Evolutionary conservation across 352 stramenopile species (phyloP).

Genomic region (Phytopythium ostracodes): DNA sequence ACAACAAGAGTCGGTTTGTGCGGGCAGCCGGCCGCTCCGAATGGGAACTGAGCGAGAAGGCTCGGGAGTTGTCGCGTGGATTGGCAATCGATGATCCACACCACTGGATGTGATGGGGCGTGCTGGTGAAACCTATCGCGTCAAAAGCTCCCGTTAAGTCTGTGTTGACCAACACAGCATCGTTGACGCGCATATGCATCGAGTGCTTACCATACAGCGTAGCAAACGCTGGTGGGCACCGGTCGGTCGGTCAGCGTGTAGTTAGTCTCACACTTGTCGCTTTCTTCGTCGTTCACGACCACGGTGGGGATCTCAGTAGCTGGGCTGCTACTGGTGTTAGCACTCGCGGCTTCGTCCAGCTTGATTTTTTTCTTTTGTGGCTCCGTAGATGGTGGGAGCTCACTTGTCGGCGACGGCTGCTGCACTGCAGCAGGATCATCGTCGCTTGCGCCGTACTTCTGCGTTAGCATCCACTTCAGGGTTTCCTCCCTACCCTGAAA

Average conservation of each 20-base stretch:
- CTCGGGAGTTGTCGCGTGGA: constrained; percentile 20
- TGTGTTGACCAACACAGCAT: constrained; percentile 4
- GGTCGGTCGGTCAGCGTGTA: not conserved
- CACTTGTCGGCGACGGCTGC: not conserved
- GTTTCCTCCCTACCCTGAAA: constrained; percentile 61
- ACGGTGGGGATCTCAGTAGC: not conserved
- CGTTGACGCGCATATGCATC: too few species aligned
- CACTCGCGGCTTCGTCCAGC: not conserved
- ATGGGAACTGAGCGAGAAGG: constrained; percentile 19
- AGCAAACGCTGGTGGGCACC: not conserved
- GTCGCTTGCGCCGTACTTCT: constrained; percentile 34
- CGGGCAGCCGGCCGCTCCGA: not conserved
- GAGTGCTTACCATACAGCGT: not conserved
- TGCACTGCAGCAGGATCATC: too few species aligned
- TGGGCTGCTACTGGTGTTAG: not conserved
- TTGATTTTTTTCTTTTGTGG: constrained; percentile 24
- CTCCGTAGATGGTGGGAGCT: not conserved
- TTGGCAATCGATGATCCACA: constrained; percentile 61
- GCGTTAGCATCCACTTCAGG: constrained; percentile 52
- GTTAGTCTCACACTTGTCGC: constrained; percentile 11
- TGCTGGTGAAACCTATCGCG: constrained; percentile 7
- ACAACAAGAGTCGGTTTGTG: constrained; percentile 49
- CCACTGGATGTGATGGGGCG: constrained; percentile 23
- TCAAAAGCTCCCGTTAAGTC: constrained; percentile 14
- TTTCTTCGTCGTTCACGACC: not conserved